Base-by-base conservation (phyloP, 306 rosid species). In the Fagus crenata region DNA sequence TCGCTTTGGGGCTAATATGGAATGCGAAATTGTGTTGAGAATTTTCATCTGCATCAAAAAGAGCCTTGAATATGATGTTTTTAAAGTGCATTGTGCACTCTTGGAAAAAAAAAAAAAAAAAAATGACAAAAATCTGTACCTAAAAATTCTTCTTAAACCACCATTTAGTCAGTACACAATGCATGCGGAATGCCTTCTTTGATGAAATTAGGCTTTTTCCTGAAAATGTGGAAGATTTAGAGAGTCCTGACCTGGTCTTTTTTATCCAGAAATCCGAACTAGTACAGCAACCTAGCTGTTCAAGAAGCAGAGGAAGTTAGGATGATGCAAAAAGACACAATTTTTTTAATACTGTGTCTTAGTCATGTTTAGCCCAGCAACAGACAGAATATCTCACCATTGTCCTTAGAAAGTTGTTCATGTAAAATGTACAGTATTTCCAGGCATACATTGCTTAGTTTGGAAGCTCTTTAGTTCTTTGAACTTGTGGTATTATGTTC, bases 331-430 rank as follows among this genome's bases (percentile, higher is more conserved):
- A 56, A 35, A 12, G 1, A 46, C 51, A 46, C 7, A 11, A 53
- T 35, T 70, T 9, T 55, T 32, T 40, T 42, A 5, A 15, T 28
- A 7, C 12, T 18, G 22, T 32, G 18, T 56, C 18, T 56, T 18
- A 41, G 71, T 69, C 32, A 42, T 17, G 69, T 40, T 69, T 58
- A 5, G 69, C 69, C 14, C 59, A 6, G 56, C 55, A 69, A 64
- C 59, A 28, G 14, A 58, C 14, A 51, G 5, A 14, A 51, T 73
- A 75, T 59, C 37, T 15, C 71, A 46, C 51, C 35, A 49, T n/a
- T 32, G 49, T 49, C n/a, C 31, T 12, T 22, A 56, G 69, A 6
- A 6, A 33, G 15, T 32, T 58, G 33, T 58, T 58, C 15, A 58
- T 58, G 64, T 58, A 58, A 58, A 58, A 58, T 4, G 3, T 12